phyloP scores from a whole-genome alignment of 2,329 filamentous ascomycete genomes.

The Ophiostoma australiae region DNA sequence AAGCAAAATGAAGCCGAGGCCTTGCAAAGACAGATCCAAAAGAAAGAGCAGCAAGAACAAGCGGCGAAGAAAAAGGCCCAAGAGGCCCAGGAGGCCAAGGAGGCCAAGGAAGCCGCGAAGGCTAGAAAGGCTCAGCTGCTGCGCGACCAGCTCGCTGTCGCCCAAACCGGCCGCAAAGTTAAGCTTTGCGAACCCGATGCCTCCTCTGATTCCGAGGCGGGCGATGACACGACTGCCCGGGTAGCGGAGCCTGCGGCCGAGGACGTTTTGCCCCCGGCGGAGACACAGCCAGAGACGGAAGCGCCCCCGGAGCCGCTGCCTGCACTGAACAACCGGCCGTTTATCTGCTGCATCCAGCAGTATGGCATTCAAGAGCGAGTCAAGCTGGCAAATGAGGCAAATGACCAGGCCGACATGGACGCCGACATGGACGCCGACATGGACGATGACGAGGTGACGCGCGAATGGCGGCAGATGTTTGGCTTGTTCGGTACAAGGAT shows the following conservation, averaged over 20 bases:
- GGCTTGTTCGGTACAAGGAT: slow-evolving; percentile 62
- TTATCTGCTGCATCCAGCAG: slow-evolving; percentile 65
- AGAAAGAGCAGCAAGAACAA: slow-evolving; percentile 12
- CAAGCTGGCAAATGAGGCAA: not conserved
- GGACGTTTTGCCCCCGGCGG: not conserved
- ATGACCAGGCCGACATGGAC: slow-evolving; percentile 34
- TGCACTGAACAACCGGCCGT: slow-evolving; percentile 50
- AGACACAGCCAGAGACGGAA: not conserved
- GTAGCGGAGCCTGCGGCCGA: not conserved
- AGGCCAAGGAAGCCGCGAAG: not conserved
- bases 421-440: slow-evolving; percentile 38
- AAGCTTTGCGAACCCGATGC: not conserved
- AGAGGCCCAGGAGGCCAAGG: not conserved
- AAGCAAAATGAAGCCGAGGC: slow-evolving; percentile 33
- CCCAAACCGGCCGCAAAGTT: not conserved
- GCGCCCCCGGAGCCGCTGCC: slow-evolving; percentile 20
- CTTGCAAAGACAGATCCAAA: slow-evolving; percentile 25
- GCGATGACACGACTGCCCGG: not conserved
- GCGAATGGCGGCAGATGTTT: slow-evolving; percentile 57
- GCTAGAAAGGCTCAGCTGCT: not conserved
- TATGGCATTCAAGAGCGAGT: slow-evolving; percentile 53
- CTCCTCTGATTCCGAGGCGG: not conserved
- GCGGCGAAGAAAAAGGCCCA: slow-evolving; percentile 38
- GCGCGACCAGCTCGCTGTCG: not conserved
- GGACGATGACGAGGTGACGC: not conserved